Evolutionary conservation across 2,329 filamentous ascomycete species (phyloP).

Genomic region (Cladosporium sp.): DNA sequence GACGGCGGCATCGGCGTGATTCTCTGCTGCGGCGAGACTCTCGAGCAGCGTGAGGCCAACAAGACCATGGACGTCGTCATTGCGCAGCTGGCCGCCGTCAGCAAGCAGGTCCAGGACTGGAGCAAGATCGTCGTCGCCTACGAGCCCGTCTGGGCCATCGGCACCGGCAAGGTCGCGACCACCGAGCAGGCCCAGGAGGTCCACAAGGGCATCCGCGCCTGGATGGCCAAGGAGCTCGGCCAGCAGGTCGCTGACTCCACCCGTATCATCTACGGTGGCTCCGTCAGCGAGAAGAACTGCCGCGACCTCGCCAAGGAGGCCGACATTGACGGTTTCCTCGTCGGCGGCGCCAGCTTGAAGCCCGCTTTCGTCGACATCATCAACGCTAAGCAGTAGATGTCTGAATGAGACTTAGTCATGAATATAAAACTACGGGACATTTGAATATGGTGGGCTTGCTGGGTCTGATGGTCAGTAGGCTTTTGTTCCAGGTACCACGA

Average conservation of each 20-base stretch:
- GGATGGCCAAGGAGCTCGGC: conserved; percentile 71
- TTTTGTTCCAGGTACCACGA: conserved; percentile 3
- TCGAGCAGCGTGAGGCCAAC: conserved; percentile 81
- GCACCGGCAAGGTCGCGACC: conserved; percentile 88
- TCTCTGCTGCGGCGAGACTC: conserved; percentile 93
- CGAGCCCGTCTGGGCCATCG: conserved; percentile 94
- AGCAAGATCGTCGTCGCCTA: conserved; percentile 93
- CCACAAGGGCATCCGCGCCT: conserved; percentile 83
- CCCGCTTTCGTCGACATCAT: conserved; percentile 76
- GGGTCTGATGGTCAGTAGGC: not conserved
- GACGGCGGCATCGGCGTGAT: conserved; percentile 86
- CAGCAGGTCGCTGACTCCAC: conserved; percentile 76
- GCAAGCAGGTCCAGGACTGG: conserved; percentile 78
- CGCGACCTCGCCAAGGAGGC: conserved; percentile 81
- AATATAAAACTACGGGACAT: no score
- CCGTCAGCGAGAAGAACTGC: conserved; percentile 98
- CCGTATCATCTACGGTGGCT: conserved; percentile 92
- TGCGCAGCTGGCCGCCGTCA: conserved; percentile 75
- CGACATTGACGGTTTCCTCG: conserved; percentile 97
- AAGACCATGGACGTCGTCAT: conserved; percentile 84
- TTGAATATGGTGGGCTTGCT: not conserved
- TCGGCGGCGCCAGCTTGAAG: conserved; percentile 94
- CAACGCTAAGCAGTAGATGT: conserved; percentile 46
- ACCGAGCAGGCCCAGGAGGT: conserved; percentile 90
- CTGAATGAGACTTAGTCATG: not conserved